Evolutionary conservation across 2,329 filamentous ascomycete genomes (phyloP), one percentile per base, ranked within the genome.

Genomic region (Fusarium sp.): DNA sequence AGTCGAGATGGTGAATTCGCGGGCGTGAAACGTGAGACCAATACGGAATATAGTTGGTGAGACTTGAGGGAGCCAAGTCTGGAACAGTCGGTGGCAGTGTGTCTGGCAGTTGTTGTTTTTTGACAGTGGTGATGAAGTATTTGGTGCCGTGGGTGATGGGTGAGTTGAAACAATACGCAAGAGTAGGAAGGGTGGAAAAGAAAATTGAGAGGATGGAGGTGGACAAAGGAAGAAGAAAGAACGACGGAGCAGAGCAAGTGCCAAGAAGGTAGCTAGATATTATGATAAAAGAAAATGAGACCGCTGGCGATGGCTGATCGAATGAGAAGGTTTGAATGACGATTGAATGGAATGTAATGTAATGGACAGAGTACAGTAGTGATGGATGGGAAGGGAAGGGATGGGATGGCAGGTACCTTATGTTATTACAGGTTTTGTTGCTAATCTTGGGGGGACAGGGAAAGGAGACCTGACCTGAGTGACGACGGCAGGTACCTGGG

Each of bases 1-100:
- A 66, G 69, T 58, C 48, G 52, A 59, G 45, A 34, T 24, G 56
- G 46, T 44, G 30, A 25, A n/a, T 58, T 45, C 24, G 53, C 18
- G 44, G 34, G 24, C 29, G 68, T 62, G 65, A 29, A 65, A 62
- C 60, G 69, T 62, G 32, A 54, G 52, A 56, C 65, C 27, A 14
- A 52, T 42, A 54, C 57, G 47, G 60, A 62, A 34, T 56, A 58
- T 58, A 59, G 22, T 65, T 62, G 46, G 60, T 66, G 49, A 66
- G 60, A 71, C 68, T 49, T 57, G 64, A 30, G 34, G 40, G 44
- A 68, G 64, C 71, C 61, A 64, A 71, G 45, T 48, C 55, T 69
- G 25, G 44, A 49, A 55, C 67, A 55, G 52, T 29, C 59, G 45
- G 42, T 63, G 44, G 48, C 40, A 32, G 52, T 44, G 6, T 37